Conservation (phyloP, 2,329 filamentous ascomycete genomes). For the Arthrinium puccinioides region DNA sequence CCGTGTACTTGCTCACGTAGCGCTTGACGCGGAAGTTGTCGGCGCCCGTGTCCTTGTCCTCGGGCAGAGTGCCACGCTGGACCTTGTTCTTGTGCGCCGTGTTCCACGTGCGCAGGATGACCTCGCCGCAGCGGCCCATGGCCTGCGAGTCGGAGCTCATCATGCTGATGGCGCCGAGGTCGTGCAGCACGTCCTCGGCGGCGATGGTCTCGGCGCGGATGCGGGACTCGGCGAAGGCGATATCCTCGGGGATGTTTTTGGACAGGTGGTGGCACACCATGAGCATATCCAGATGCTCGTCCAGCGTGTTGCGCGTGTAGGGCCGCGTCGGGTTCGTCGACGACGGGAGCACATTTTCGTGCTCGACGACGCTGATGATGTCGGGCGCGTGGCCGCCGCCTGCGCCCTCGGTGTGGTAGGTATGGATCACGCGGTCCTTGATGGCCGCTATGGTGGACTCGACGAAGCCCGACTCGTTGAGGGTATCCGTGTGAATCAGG, state of each 20-base stretch:
- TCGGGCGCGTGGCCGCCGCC: constrained; percentile 93
- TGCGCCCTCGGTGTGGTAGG: constrained; percentile 93
- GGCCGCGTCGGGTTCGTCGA: constrained; percentile 91
- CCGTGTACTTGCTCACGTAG: constrained; percentile 92
- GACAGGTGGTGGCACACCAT: constrained; percentile 97
- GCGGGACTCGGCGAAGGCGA: constrained; percentile 88
- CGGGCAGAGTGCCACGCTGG: constrained; percentile 67
- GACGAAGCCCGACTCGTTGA: constrained; percentile 97
- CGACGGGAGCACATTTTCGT: constrained; percentile 79
- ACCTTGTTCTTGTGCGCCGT: constrained; percentile 95
- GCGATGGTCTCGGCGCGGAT: constrained; percentile 96
- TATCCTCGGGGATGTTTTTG: constrained; percentile 89
- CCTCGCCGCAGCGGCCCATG: constrained; percentile 94
- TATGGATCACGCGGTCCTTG: constrained; percentile 83
- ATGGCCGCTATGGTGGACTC: constrained; percentile 84
- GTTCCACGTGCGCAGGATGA: constrained; percentile 90
- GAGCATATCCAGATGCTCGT: constrained; percentile 96
- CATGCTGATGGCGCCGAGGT: constrained; percentile 93
- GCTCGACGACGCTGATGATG: constrained; percentile 89
- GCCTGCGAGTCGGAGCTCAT: constrained; percentile 94
- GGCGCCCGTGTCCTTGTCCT: constrained; percentile 71
- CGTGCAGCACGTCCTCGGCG: constrained; percentile 91
- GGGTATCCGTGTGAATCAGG: constrained; percentile 89
- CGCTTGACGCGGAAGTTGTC: constrained; percentile 91
- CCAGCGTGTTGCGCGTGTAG: constrained; percentile 84